Evolutionary conservation across 306 rosid genomes (phyloP), one percentile per base, ranked within the genome.

Genomic region (Cyclanthera cordifolia): DNA sequence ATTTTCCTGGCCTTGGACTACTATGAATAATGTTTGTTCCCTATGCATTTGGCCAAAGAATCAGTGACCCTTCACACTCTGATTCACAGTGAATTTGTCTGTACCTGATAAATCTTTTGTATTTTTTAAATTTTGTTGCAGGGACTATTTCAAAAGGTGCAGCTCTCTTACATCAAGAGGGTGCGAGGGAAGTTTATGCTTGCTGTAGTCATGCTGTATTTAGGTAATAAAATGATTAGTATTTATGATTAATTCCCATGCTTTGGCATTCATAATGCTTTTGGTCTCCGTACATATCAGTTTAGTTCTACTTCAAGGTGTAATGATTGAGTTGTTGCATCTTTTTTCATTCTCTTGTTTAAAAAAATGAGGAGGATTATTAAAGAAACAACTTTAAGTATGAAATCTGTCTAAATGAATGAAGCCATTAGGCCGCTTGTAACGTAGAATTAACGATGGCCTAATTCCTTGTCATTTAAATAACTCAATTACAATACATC

Each of bases 151-250:
- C 96, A 25, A 93, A 93, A 73, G 99, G 96, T 63, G 99, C 99
- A 19, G 99, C 83, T 51, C 83, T 93, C 8, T 82, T 90, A 56
- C 99, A 87, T 71, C 87, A 87, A 81, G 96, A 86, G 79, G 99
- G 99, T 19, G 99, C 99, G 30, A 84, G 88, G 84, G 99, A 93
- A 77, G 99, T 93, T 19, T 93, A 89, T 86, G 99, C 99, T 49
- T 93, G 99, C 76, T 90, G 99, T 69, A 86, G 86, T 49, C 99
- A 93, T 75, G 94, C 90, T 65, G 96, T 93, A 76, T 90, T 93
- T 70, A 93, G 99, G 99, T 93, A 83, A 72, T 17, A 56, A 34
- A 55, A 72, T 41, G 39, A 4, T 56, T 13, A 54, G 5, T n/a
- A n/a, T n/a, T n/a, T n/a, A n/a, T n/a, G n/a, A n/a, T n/a, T n/a